These are phyloP conservation scores for Penicillium parvum DNA, from an alignment of 495 filamentous ascomycete species.

Conservation along the genomic window DNA sequence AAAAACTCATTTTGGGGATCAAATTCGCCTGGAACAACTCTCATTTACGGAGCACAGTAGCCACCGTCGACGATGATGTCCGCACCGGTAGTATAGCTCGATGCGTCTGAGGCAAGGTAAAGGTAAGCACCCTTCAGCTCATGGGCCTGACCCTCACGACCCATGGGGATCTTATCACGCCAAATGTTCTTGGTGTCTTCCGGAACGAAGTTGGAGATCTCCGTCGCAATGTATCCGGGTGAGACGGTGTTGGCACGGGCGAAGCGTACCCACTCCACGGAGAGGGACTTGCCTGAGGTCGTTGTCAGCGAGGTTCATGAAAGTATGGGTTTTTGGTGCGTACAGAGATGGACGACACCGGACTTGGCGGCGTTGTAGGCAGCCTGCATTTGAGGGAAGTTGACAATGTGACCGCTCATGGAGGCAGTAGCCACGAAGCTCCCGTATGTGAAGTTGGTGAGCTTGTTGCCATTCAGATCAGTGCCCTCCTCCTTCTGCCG, in stretches of 20 bases:
- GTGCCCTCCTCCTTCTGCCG: constrained; percentile 62
- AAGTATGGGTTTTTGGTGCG: constrained; percentile 13
- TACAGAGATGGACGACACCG: constrained; percentile 79
- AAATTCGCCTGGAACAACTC: neutral
- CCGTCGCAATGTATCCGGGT: constrained; percentile 84
- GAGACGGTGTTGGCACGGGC: constrained; percentile 79
- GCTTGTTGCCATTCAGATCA: constrained; percentile 59
- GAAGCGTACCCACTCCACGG: constrained; percentile 83
- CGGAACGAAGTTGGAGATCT: constrained; percentile 71
- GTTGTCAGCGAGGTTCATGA: constrained; percentile 1
- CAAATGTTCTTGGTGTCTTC: constrained; percentile 68
- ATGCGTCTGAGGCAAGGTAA: constrained; percentile 82
- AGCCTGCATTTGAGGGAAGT: constrained; percentile 80
- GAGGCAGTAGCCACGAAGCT: constrained; percentile 76
- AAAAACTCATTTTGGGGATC: neutral
- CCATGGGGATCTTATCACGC: constrained; percentile 81
- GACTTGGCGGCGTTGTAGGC: constrained; percentile 89
- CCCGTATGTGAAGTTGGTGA: constrained; percentile 62
- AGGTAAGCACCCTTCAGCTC: constrained; percentile 88
- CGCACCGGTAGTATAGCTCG: constrained; percentile 75
- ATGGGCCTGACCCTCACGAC: constrained; percentile 47
- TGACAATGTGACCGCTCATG: constrained; percentile 83
- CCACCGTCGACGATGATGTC: constrained; percentile 70
- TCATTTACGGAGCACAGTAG: constrained; percentile 34
- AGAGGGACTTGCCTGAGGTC: constrained; percentile 59